A percentile compares a stretch with the other conserved stretches of the same genome.
Evolutionary conservation across 1,284 basidiomycete genomes (phyloP).

Genomic region (Ceratobasidium theobromae): DNA sequence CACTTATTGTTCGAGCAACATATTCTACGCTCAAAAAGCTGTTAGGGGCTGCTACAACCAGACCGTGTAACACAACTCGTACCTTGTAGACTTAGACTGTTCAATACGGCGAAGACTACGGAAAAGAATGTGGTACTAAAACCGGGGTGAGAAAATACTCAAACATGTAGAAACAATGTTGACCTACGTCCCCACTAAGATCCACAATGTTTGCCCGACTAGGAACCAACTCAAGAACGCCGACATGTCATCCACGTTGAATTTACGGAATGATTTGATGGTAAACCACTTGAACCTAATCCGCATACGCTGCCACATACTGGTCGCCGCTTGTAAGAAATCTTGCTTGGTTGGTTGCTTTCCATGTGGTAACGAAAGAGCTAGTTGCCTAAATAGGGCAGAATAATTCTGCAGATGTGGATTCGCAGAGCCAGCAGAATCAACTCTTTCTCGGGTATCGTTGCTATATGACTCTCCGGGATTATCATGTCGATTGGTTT

Average conservation of each 20-base stretch:
- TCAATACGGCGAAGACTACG: conserved; percentile 84
- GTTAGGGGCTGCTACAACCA: background rate
- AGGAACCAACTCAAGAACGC: conserved; percentile 95
- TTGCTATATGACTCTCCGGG: background rate
- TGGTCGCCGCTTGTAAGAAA: conserved; percentile 80
- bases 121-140: conserved; percentile 92
- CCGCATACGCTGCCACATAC: conserved; percentile 85
- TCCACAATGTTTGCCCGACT: conserved; percentile 92
- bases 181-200: conserved; percentile 89
- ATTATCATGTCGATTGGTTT: background rate
- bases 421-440: background rate
- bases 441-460: background rate
- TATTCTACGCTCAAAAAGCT: conserved; percentile 56
- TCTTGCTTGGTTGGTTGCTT: conserved; percentile 85
- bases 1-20: conserved; percentile 85
- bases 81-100: conserved; percentile 90
- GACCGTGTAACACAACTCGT: conserved; percentile 31
- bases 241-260: conserved; percentile 95
- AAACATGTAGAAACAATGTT: background rate
- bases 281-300: conserved; percentile 99
- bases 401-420: conserved; percentile 61
- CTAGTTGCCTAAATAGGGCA: conserved; percentile 73
- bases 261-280: conserved; percentile 91
- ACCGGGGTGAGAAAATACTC: conserved; percentile 35
- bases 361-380: conserved; percentile 71